phyloP scores from a whole-genome alignment of 2,329 filamentous ascomycete species.

The Trichoderma oligosporum region DNA sequence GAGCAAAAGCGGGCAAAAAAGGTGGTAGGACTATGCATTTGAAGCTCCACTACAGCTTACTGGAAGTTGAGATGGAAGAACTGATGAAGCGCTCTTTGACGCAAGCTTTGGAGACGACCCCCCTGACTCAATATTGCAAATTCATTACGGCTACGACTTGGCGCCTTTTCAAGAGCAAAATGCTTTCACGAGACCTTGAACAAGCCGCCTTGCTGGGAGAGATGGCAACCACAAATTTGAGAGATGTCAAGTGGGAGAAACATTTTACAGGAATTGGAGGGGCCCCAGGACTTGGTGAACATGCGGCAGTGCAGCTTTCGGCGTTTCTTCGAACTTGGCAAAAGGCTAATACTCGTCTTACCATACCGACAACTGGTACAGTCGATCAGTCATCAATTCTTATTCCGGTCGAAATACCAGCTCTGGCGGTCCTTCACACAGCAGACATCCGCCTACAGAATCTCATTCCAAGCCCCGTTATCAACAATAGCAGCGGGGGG shows the following conservation, averaged over 20 bases:
- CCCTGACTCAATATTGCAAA: conserved; percentile 45
- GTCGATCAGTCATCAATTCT: conserved; percentile 60
- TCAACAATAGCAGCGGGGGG: conserved; percentile 29
- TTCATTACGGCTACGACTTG: conserved; percentile 45
- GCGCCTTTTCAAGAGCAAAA: conserved; percentile 39
- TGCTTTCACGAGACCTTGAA: conserved; percentile 53
- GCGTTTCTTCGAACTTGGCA: conserved; percentile 35
- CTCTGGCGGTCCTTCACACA: conserved; percentile 77
- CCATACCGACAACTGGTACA: conserved; percentile 25
- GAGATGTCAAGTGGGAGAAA: conserved; percentile 44
- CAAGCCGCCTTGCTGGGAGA: conserved; percentile 51
- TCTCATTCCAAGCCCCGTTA: conserved; percentile 32
- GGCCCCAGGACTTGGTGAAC: conserved; percentile 34
- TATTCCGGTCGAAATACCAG: conserved; percentile 87
- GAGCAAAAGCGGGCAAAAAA: conserved; percentile 32
- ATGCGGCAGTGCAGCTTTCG: conserved; percentile 29
- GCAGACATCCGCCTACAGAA: conserved; percentile 59
- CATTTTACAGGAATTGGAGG: conserved; percentile 50
- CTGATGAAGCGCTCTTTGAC: conserved; percentile 44
- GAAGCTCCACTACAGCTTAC: conserved; percentile 68
- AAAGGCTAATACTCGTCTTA: conserved; percentile 27
- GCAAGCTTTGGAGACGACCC: conserved; percentile 37
- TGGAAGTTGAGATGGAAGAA: conserved; percentile 68
- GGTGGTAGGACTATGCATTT: conserved; percentile 56
- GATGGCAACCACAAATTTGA: conserved; percentile 47